phyloP scores from a whole-genome alignment of 495 filamentous ascomycete species.

The Penicillium lividum region DNA sequence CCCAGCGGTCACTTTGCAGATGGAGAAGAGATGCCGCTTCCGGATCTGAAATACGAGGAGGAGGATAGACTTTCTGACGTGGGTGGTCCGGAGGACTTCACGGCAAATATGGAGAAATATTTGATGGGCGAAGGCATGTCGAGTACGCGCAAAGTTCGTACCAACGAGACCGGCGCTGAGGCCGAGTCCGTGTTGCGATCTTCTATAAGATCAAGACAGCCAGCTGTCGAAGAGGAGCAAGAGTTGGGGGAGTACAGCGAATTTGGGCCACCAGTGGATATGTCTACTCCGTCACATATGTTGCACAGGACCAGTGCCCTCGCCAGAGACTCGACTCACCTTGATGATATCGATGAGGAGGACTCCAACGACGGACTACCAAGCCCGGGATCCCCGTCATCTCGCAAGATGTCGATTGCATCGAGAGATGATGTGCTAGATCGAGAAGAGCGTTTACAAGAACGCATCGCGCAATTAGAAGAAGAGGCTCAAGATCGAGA shows the following conservation, averaged over 20 bases:
- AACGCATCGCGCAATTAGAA: conserved; percentile 38
- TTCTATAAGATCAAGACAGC: conserved; percentile 26
- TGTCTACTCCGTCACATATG: conserved; percentile 51
- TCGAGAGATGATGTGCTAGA: conserved; percentile 20
- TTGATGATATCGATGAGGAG: conserved; percentile 45
- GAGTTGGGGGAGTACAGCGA: conserved; percentile 46
- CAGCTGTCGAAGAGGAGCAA: conserved; percentile 38
- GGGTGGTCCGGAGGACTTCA: conserved; percentile 56
- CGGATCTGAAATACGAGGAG: conserved; percentile 29
- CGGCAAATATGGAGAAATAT: conserved; percentile 51
- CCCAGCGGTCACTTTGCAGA: conserved; percentile 39
- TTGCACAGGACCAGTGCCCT: conserved; percentile 32
- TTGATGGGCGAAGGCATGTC: conserved; percentile 40
- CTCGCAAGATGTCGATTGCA: conserved; percentile 24
- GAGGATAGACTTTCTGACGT: conserved; percentile 46
- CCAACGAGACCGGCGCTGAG: conserved; percentile 20
- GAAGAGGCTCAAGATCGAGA: conserved; percentile 39
- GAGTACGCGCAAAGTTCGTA: conserved; percentile 20
- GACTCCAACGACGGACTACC: conserved; percentile 33
- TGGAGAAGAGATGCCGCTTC: conserved; percentile 27
- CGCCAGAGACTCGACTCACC: conserved; percentile 38
- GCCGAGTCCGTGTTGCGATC: conserved; percentile 16
- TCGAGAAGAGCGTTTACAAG: conserved; percentile 30
- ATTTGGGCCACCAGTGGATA: conserved; percentile 48
- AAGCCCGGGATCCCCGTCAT: conserved; percentile 32